These are phyloP conservation scores for Cucumis sativus DNA, from an alignment of 306 rosid species.

Conservation along the genomic window Cucumber_9930_V3 NC_026659.2:4355501-4356000, in stretches of 20 bases:
- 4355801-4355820: conserved; percentile 36
- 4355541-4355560: too few species aligned
- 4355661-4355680: too few species aligned
- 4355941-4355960: conserved; percentile 6
- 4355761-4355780: not conserved
- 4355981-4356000: conserved; percentile 9
- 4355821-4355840: conserved; percentile 31
- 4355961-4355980: conserved; percentile 24
- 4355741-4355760: not conserved
- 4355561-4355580: too few species aligned
- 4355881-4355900: conserved; percentile 15
- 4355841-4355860: conserved; percentile 17
- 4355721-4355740: not conserved
- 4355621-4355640: too few species aligned
- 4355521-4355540: too few species aligned
- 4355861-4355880: conserved; percentile 8
- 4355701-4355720: not conserved
- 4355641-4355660: too few species aligned
- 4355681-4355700: too few species aligned
- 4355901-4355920: not conserved
- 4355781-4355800: not conserved
- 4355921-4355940: not conserved
- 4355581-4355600: too few species aligned
- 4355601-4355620: too few species aligned
- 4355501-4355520: too few species aligned